phyloP scores from a whole-genome alignment of 805 yeast genomes.

The Wickerhamiella alocasiicola region DNA sequence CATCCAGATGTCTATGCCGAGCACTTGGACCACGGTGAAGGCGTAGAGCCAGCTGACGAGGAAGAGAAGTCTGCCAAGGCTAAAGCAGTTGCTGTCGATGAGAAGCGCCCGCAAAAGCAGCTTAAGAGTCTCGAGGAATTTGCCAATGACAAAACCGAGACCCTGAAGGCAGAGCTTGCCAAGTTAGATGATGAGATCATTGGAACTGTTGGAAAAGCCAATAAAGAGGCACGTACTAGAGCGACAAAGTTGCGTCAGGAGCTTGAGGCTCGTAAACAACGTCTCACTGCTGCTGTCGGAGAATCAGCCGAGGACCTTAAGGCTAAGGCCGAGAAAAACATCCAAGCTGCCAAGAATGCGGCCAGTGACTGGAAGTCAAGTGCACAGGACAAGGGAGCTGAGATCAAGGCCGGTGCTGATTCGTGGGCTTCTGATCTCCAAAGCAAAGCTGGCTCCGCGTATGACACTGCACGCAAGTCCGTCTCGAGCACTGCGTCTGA shows the following conservation, averaged over 20 bases:
- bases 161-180: not conserved
- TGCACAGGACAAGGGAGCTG: not conserved
- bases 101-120: not conserved
- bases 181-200: constrained; percentile 3
- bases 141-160: not conserved
- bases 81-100: constrained; percentile 4
- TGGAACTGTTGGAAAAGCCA: constrained; percentile 8
- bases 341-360: not conserved
- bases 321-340: not conserved
- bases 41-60: not conserved
- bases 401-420: not conserved
- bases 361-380: not conserved
- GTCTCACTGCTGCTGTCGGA: not conserved
- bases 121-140: not conserved
- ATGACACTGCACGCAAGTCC: not conserved
- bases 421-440: not conserved
- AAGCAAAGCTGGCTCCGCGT: not conserved
- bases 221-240: constrained; percentile 4
- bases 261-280: not conserved
- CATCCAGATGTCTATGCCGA: constrained; percentile 91
- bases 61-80: not conserved
- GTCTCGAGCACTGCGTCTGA: not conserved
- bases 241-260: constrained; percentile 1
- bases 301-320: not conserved
- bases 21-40: constrained; percentile 69